Percentiles rank a stretch among this genome's conserved stretches.
Conservation (phyloP, 2,329 filamentous ascomycete species). For the Verruconis gallopava region DNA sequence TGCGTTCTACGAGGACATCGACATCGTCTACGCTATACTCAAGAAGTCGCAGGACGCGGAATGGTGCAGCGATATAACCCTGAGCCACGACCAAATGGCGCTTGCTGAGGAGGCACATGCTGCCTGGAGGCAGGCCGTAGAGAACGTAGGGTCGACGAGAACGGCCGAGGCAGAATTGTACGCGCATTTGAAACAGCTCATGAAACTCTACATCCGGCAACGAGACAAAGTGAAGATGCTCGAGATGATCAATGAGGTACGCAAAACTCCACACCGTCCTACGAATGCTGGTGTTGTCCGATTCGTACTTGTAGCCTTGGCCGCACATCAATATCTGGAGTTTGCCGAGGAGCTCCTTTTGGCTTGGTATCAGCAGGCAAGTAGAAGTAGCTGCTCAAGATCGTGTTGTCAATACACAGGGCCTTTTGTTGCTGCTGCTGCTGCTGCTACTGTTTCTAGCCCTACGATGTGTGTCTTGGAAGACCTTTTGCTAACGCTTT, state of each 20-base stretch:
- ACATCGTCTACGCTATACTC: slow-evolving; percentile 75
- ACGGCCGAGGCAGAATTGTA: slow-evolving; percentile 75
- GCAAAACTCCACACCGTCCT: slow-evolving; percentile 10
- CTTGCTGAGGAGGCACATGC: slow-evolving; percentile 89
- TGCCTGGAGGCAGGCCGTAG: slow-evolving; percentile 88
- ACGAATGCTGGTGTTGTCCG: not conserved
- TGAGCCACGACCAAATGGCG: slow-evolving; percentile 63
- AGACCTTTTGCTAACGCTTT: slow-evolving; percentile 15
- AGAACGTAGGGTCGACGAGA: slow-evolving; percentile 42
- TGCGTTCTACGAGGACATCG: slow-evolving; percentile 59
- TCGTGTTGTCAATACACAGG: too few relatives aligned
- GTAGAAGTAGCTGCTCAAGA: slow-evolving; percentile 1
- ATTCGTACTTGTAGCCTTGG: not conserved
- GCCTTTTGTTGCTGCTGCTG: too few relatives aligned
- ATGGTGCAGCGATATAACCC: slow-evolving; percentile 27
- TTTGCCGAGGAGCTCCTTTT: slow-evolving; percentile 1
- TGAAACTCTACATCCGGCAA: slow-evolving; percentile 83
- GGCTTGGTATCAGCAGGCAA: slow-evolving; percentile 5
- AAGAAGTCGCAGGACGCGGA: slow-evolving; percentile 66
- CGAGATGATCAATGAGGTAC: slow-evolving; percentile 71
- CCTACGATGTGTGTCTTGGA: too few relatives aligned
- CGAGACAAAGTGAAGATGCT: slow-evolving; percentile 98
- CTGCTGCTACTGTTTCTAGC: too few relatives aligned
- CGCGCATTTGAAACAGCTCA: slow-evolving; percentile 83
- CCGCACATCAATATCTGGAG: not conserved